These are phyloP conservation scores for Leccinum olivaceopallidum DNA, from an alignment of 768 basidiomycete species.

Conservation along the genomic window DNA sequence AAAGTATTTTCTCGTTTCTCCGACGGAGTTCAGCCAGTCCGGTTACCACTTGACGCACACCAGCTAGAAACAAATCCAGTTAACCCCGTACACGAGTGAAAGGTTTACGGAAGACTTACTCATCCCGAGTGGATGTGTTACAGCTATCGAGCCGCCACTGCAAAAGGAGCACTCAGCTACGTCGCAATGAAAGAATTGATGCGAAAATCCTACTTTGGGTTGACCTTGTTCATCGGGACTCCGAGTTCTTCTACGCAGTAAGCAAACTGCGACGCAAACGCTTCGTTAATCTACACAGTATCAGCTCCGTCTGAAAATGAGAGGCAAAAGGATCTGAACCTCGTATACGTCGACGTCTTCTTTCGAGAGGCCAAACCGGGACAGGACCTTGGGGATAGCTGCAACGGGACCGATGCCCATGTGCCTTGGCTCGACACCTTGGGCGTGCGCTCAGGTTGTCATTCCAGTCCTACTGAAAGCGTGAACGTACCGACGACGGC, in stretches of 20 bases:
- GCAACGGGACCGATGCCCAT: constrained; percentile 78
- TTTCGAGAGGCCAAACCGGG: constrained; percentile 59
- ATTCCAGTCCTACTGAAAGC: neutral
- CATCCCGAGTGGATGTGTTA: constrained; percentile 83
- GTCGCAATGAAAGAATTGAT: neutral
- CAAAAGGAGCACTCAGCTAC: constrained; percentile 6
- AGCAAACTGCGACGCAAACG: constrained; percentile 93
- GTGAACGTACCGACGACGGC: constrained; percentile 66
- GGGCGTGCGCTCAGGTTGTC: constrained; percentile 1
- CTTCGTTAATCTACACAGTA: constrained; percentile 72
- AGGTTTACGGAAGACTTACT: constrained; percentile 46
- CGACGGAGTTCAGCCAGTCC: too few species aligned
- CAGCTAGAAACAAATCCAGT: too few species aligned
- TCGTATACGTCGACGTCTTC: constrained; percentile 79
- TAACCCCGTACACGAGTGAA: neutral
- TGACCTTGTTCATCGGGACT: constrained; percentile 79
- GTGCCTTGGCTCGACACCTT: constrained; percentile 73
- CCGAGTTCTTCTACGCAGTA: constrained; percentile 83
- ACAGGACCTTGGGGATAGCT: constrained; percentile 71
- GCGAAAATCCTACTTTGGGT: constrained; percentile 64
- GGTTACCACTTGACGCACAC: too few species aligned
- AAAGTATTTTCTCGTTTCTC: too few species aligned
- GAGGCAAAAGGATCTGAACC: constrained; percentile 36
- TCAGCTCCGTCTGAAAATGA: constrained; percentile 1
- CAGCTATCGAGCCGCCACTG: constrained; percentile 84